phyloP scores from a whole-genome alignment of 208 protist species.

The Acanthamoeba culbertsoni region DNA sequence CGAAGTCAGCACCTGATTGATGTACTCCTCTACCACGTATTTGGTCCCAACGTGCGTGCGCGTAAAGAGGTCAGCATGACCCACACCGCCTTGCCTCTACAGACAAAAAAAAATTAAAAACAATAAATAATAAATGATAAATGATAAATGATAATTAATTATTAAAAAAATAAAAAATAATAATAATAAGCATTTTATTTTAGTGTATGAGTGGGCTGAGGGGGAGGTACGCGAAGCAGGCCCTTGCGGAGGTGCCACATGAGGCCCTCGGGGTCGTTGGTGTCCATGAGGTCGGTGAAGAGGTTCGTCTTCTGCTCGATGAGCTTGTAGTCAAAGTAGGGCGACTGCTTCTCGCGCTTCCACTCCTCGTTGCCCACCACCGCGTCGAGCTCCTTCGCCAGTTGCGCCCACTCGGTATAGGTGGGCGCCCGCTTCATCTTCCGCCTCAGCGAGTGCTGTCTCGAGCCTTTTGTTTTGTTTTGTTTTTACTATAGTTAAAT shows the following conservation, averaged over 20 bases:
- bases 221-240: not conserved
- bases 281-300: not conserved
- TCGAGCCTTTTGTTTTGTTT: not conserved
- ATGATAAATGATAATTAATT: not conserved
- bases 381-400: conserved; percentile 13
- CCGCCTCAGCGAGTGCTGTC: not conserved
- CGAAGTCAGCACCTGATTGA: not conserved
- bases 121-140: not conserved
- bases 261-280: conserved; percentile 15
- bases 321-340: conserved; percentile 9
- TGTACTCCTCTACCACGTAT: conserved; percentile 73
- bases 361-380: conserved; percentile 36
- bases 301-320: conserved; percentile 29
- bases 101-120: not conserved
- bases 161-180: no score
- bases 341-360: conserved; percentile 28
- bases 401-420: not conserved
- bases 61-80: conserved; percentile 58
- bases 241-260: conserved; percentile 38
- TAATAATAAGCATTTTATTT: not conserved
- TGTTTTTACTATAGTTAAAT: not conserved
- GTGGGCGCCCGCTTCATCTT: not conserved
- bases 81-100: conserved; percentile 64
- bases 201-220: not conserved
- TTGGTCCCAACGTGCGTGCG: conserved; percentile 71